Evolutionary conservation across 768 basidiomycete species (phyloP), one percentile per base, ranked within the genome.

Genomic region (Leucogyrophana mollusca): DNA sequence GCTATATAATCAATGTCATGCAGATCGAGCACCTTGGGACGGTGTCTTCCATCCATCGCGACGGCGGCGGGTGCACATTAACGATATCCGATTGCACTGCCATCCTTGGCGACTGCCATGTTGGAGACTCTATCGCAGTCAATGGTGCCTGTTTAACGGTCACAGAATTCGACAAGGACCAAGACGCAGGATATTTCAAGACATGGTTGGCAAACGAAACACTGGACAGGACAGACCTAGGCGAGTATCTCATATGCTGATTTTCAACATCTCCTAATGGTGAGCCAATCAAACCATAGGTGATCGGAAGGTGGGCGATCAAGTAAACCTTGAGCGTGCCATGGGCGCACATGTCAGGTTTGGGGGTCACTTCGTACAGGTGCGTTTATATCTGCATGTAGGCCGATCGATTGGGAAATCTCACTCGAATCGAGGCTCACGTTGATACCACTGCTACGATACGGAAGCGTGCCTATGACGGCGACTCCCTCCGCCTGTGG

Each of bases 361-460:
- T 58, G 96, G 96, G 21, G 96, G 96, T 9, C 96, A 99, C 63
- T 94, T 94, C 61, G 96, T 99, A 17, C 95, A 98, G 81, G 94
- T 90, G 58, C 45, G 73, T 49, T 4, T 35, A 14, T 36, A 47
- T 20, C 30, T 7, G 13, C 43, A 6, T 30, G 6, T 13, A 13
- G 39, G 16, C 14, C 43, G 22, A 30, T 17, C 33, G 7, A 8
- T 7, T 24, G 35, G 17, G 25, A 40, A 35, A 0, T 50, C 47
- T 14, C 38, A 30, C 38, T 30, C 10, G n/a, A 17, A 30, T 23
- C 50, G n/a, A 97, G 93, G 96, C 89, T 14, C 96, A 99, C 67
- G 87, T 98, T 51, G 96, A 99, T 61, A 79, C 79, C 4, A 95
- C 91, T 0, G 94, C 90, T 9, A 87, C 72, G 0, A 76, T 99